Evolutionary conservation across 2,329 filamentous ascomycete genomes (phyloP).

Genomic region (Dactylella cylindrospora): DNA sequence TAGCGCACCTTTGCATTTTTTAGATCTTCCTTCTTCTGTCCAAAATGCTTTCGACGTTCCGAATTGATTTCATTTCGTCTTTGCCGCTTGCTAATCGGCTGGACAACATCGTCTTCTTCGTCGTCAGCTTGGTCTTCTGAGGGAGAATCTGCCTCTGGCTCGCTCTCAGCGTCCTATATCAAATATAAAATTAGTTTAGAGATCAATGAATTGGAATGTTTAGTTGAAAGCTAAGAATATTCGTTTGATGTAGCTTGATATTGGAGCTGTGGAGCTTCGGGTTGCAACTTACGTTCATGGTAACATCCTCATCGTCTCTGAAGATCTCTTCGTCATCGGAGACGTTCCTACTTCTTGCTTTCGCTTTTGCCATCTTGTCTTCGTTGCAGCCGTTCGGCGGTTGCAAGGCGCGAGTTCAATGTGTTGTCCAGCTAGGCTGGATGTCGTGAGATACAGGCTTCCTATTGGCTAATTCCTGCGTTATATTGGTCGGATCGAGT

Average conservation of each 20-base stretch:
- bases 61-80: slow-evolving; percentile 79
- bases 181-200: slow-evolving; percentile 25
- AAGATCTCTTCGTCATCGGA: slow-evolving; percentile 35
- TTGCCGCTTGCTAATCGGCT: slow-evolving; percentile 75
- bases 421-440: slow-evolving; percentile 43
- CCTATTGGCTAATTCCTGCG: slow-evolving; percentile 22
- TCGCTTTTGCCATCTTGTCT: slow-evolving; percentile 24
- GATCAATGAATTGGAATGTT: slow-evolving; percentile 2
- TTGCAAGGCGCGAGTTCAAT: slow-evolving; percentile 27
- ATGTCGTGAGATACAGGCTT: slow-evolving; percentile 21
- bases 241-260: slow-evolving; percentile 7
- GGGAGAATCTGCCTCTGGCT: slow-evolving; percentile 25
- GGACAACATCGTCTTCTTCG: slow-evolving; percentile 58
- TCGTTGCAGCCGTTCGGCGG: slow-evolving; percentile 8
- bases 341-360: slow-evolving; percentile 30
- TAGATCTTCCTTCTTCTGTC: slow-evolving; percentile 88
- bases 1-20: slow-evolving; percentile 81
- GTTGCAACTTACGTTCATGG: slow-evolving; percentile 47
- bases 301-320: slow-evolving; percentile 46
- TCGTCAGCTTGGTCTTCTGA: slow-evolving; percentile 45
- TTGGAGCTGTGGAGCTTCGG: not conserved
- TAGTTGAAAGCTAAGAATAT: slow-evolving; percentile 8
- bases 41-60: slow-evolving; percentile 85
- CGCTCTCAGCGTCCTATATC: slow-evolving; percentile 32
- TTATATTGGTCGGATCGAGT: slow-evolving; percentile 8